Evolutionary conservation across 2,329 filamentous ascomycete species (phyloP).

Genomic region (Tolypocladium nubicola): DNA sequence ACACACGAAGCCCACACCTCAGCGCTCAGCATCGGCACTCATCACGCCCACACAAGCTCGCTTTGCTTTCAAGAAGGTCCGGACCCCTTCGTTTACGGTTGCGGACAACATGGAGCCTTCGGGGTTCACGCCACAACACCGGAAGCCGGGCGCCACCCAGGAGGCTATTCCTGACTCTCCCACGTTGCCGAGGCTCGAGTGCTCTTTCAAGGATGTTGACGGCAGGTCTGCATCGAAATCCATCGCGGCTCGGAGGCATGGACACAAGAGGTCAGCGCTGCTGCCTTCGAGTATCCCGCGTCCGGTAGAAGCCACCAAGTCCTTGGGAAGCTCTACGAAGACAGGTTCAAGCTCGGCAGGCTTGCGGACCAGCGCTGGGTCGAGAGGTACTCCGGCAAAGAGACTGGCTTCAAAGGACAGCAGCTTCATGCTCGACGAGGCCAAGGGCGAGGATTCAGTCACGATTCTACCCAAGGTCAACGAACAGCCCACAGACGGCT

Average conservation of each 20-base stretch:
- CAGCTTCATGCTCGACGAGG: constrained; percentile 11
- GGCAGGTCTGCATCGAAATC: not conserved
- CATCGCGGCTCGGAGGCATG: not conserved
- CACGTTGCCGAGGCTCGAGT: not conserved
- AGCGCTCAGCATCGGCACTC: not conserved
- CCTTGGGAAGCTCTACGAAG: not conserved
- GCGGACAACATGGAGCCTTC: not conserved
- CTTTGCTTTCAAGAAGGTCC: not conserved
- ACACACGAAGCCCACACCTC: not conserved
- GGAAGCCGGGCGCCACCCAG: not conserved
- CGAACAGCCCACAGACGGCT: not conserved
- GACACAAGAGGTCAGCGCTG: not conserved
- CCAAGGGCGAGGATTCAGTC: constrained; percentile 9
- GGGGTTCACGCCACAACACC: not conserved
- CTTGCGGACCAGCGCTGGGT: not conserved
- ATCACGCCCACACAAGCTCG: not conserved
- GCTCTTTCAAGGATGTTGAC: not conserved
- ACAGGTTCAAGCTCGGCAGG: not conserved
- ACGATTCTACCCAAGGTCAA: constrained; percentile 10
- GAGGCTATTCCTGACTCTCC: constrained; percentile 1
- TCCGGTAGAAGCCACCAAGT: not conserved
- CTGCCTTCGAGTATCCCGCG: not conserved
- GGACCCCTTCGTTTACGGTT: not conserved
- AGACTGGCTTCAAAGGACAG: constrained; percentile 3
- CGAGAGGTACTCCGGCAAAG: not conserved